These are phyloP conservation scores for Sclerotiophoma versabilis DNA, from an alignment of 2,329 filamentous ascomycete genomes.

Conservation along the genomic window DNA sequence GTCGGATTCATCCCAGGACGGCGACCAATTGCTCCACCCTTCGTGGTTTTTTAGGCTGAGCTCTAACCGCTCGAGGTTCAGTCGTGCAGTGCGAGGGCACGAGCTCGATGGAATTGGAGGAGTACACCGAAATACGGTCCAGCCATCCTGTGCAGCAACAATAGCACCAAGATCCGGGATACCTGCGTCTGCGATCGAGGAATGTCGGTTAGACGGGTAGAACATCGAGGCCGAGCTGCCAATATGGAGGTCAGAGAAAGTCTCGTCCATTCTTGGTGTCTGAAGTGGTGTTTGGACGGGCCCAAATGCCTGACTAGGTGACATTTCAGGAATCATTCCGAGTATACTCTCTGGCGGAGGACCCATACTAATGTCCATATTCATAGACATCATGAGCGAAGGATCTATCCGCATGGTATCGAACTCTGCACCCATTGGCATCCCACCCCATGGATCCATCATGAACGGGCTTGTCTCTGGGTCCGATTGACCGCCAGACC, in stretches of 20 bases:
- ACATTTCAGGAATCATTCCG: slow-evolving; percentile 55
- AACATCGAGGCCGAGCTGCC: slow-evolving; percentile 53
- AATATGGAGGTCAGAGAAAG: slow-evolving; percentile 57
- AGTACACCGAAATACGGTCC: slow-evolving; percentile 61
- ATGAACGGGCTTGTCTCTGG: slow-evolving; percentile 56
- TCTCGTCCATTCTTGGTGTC: slow-evolving; percentile 56
- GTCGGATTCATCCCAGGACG: slow-evolving; percentile 58
- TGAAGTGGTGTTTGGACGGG: slow-evolving; percentile 56
- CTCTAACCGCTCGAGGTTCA: slow-evolving; percentile 61
- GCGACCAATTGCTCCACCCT: slow-evolving; percentile 60
- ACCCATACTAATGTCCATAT: slow-evolving; percentile 54
- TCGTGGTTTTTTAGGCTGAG: slow-evolving; percentile 60
- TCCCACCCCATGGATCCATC: slow-evolving; percentile 57
- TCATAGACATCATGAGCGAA: slow-evolving; percentile 55
- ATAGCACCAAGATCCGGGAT: slow-evolving; percentile 57
- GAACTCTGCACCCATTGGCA: slow-evolving; percentile 55
- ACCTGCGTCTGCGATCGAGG: slow-evolving; percentile 48
- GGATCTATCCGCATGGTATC: slow-evolving; percentile 55
- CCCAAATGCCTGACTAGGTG: slow-evolving; percentile 45
- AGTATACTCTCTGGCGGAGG: slow-evolving; percentile 51
- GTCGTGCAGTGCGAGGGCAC: slow-evolving; percentile 59
- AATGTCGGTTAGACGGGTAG: slow-evolving; percentile 50
- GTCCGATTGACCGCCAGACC: slow-evolving; percentile 52
- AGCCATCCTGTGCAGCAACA: slow-evolving; percentile 59
- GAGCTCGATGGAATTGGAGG: slow-evolving; percentile 57